Base-by-base conservation (phyloP, 768 basidiomycete genomes). In the Hygrophorus pudorinus region DNA sequence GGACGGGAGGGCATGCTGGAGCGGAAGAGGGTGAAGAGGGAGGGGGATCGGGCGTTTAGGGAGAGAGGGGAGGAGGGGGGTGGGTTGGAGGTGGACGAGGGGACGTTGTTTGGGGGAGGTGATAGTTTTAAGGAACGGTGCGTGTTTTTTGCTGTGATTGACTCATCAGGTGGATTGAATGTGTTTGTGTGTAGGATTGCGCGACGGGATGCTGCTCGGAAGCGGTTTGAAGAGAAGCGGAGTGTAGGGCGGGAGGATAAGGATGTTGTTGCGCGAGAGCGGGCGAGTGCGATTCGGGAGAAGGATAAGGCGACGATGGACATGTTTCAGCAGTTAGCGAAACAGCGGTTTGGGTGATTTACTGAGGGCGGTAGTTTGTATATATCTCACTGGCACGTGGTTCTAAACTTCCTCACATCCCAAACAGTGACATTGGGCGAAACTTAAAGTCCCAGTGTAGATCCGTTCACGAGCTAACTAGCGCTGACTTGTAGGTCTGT, bases 241-340 rank as follows among this genome's bases (percentile, higher is more conserved):
- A 55, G 63, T 13, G 43, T 45, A 36, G 28, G 28, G 3, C 62
- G 61, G 41, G 79, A 76, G 38, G 82, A 82, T 32, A 75, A 71
- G 44, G 54, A 56, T 3, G 66, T 68, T 20, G 72, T 61, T 1
- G 57, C 68, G 10, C 72, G 77, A 33, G 88, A 92, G 56, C 75
- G 84, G 44, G 69, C 73, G 0, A 67, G 55, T 17, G 79, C 74
- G 4, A 67, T 79, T 46, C 79, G 74, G 53, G 79, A 84, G 56
- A 92, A 87, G 57, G 91, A 96, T 55, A 81, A 79, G 59, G 85
- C 80, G 13, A 96, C 90, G 0, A 97, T 97, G 89, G 89, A 89
- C 46, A 93, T 92, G 90, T 91, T 96, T 62, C 86, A 86, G 63
- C 79, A 83, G 51, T 65, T 94, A 58, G 92, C 91, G n/a, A 90